Evolutionary conservation across 225 moss, liverwort and hornwort species (phyloP), one percentile per base, ranked within the genome.

Genomic region (Pleurozium schreberi): DNA sequence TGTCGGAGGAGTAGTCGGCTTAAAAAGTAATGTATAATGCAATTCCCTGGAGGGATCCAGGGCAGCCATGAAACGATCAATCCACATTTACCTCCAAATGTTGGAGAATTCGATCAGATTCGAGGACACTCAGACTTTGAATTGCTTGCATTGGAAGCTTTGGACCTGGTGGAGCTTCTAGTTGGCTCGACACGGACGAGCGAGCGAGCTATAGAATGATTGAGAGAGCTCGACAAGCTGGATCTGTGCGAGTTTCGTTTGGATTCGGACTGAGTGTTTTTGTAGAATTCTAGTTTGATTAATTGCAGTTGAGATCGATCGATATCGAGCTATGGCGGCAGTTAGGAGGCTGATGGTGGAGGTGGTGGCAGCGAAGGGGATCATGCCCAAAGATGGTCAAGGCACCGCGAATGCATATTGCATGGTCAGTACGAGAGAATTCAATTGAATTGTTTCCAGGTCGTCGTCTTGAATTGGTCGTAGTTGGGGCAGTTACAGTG

Each of bases 341-440:
- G 85, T 19, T 10, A 42, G 89, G 67, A 91, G 80, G 78, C 84
- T 93, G 14, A 18, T 84, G 26, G 90, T 92, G 89, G 93, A 93
- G 90, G 91, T 93, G 71, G 91, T 91, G 45, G 91, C 76, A 6
- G 93, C 92, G 6, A 91, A 93, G 64, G 92, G 84, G 16, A 69
- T 93, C 30, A 91, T 92, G 91, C 89, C 92, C 4, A 91, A 90
- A 81, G 93, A 91, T 45, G 89, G 91, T 10, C 86, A 91, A 66
- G 92, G 92, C 80, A 84, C 91, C 8, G 69, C 89, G 11, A 92
- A 91, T 84, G 92, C 89, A 9, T 93, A 92, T 34, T 93, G 93
- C 78, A 78, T 91, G 93, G 93, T 93, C 70, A 52, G 64, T 83
- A 6, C 30, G 18, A 25, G 63, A 23, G 62, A 38, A 43, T n/a